Evolutionary conservation across 768 basidiomycete genomes (phyloP).

Genomic region (Candolleomyces aberdarensis): DNA sequence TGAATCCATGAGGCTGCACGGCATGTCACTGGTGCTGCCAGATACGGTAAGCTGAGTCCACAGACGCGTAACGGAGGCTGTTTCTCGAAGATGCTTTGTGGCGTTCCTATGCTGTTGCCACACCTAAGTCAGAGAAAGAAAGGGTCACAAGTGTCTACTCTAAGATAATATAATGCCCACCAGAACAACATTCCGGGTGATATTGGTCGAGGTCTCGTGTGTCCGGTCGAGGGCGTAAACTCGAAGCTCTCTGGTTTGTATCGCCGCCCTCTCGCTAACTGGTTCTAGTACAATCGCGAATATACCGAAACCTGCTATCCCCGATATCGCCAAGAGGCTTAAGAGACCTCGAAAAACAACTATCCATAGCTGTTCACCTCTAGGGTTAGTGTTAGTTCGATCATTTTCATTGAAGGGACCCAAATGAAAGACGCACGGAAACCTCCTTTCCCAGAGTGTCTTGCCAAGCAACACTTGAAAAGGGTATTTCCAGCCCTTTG

Average conservation of each 20-base stretch:
- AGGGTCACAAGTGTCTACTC: too few relatives aligned
- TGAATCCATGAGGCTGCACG: not conserved
- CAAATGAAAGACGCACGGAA: not conserved
- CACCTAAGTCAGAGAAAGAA: not conserved
- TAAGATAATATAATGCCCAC: not conserved
- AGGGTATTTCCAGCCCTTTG: not conserved
- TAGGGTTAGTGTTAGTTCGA: not conserved
- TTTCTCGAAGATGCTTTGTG: not conserved
- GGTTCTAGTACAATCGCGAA: not conserved
- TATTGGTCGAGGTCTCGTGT: not conserved
- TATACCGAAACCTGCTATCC: not conserved
- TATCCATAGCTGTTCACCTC: not conserved
- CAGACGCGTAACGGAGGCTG: not conserved
- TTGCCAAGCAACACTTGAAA: not conserved
- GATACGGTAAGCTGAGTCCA: not conserved
- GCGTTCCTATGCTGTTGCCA: not conserved
- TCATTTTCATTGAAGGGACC: not conserved
- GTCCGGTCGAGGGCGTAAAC: not conserved
- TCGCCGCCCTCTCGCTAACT: not conserved
- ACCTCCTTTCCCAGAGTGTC: not conserved
- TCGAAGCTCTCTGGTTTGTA: not conserved
- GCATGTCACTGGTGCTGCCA: not conserved
- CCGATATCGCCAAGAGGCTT: not conserved
- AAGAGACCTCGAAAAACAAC: not conserved
- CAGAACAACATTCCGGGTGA: not conserved